A percentile compares a stretch with the other conserved stretches of the same genome.
phyloP scores from a whole-genome alignment of 108 stramenopile genomes.

The Halocafeteria seosinensis region DNA sequence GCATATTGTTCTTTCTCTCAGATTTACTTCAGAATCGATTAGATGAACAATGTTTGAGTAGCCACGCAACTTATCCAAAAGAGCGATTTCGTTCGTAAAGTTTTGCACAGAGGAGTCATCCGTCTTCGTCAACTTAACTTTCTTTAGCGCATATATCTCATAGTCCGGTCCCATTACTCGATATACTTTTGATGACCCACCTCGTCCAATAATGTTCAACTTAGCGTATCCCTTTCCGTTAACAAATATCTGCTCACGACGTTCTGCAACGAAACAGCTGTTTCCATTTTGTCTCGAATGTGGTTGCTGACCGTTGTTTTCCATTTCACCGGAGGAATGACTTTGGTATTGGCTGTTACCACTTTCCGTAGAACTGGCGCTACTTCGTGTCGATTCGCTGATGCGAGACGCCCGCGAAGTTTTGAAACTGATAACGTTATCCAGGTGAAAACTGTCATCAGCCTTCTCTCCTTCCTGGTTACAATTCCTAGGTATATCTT shows the following conservation, averaged over 20 bases:
- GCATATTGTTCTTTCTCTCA: constrained; percentile 42
- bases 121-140: constrained; percentile 67
- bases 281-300: not conserved
- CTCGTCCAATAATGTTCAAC: constrained; percentile 80
- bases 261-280: not conserved
- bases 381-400: not conserved
- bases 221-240: constrained; percentile 60
- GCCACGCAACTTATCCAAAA: constrained; percentile 61
- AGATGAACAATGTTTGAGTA: constrained; percentile 78
- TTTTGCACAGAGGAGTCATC: constrained; percentile 52
- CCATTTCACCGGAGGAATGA: not conserved
- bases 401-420: not conserved
- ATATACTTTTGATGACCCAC: constrained; percentile 86
- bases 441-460: too few relatives aligned
- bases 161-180: constrained; percentile 56
- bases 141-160: constrained; percentile 77
- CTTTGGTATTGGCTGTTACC: not conserved
- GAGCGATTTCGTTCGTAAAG: constrained; percentile 88
- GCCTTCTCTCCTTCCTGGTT: too few relatives aligned
- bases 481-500: too few relatives aligned
- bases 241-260: constrained; percentile 43
- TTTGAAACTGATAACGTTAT: too few relatives aligned
- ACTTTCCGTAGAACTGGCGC: not conserved
- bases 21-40: constrained; percentile 67
- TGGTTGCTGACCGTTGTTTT: not conserved